phyloP scores from a whole-genome alignment of 139 green algal species.

The Micractinium conductrix region DNA sequence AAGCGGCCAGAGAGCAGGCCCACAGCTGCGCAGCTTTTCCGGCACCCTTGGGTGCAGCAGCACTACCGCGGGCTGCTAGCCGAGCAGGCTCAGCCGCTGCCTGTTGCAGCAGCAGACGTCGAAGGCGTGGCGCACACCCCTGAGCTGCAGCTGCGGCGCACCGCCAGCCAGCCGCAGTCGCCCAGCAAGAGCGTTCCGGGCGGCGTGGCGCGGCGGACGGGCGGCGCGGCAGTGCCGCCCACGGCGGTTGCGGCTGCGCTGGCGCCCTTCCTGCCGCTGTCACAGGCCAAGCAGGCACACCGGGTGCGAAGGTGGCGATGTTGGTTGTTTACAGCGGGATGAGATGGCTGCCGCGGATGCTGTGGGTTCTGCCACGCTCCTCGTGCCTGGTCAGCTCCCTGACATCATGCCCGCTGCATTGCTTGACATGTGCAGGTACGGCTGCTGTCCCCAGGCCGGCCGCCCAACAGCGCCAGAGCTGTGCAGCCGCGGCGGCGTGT shows the following conservation, averaged over 20 bases:
- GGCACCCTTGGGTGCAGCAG: constrained; percentile 5
- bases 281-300: constrained; percentile 25
- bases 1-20: constrained; percentile 21
- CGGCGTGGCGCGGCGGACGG: background rate
- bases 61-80: background rate
- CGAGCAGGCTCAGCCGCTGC: background rate
- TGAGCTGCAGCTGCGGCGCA: constrained; percentile 31
- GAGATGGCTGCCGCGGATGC: too few species aligned
- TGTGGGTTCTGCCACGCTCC: too few species aligned
- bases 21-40: constrained; percentile 11
- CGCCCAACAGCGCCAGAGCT: constrained; percentile 4
- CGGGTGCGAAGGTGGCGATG: background rate
- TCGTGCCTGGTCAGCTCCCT: too few species aligned
- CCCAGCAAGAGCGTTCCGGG: constrained; percentile 31
- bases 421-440: background rate
- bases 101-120: background rate
- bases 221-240: background rate
- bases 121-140: background rate
- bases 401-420: background rate
- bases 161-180: constrained; percentile 24
- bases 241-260: background rate
- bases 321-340: too few species aligned
- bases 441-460: constrained; percentile 21
- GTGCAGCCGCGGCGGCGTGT: background rate
- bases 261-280: constrained; percentile 31